These are phyloP conservation scores for Pyrus bretschneideri DNA, from an alignment of 306 rosid genomes.

Conservation along the genomic window DNA sequence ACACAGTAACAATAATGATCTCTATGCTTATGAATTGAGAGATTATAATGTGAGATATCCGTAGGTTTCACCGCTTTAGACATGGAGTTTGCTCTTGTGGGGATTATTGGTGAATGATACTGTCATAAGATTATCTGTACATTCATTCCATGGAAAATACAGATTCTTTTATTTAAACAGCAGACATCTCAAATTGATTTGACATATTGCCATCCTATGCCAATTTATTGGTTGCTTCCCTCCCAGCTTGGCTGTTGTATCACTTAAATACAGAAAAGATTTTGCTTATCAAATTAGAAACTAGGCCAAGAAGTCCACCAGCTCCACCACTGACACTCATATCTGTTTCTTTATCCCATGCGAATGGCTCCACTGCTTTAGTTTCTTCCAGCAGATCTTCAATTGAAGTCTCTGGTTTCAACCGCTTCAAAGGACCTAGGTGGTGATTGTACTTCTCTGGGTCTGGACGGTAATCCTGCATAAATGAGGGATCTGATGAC, in stretches of 20 bases:
- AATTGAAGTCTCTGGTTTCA: constrained; percentile 45
- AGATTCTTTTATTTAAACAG: constrained; percentile 7
- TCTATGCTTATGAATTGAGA: constrained; percentile 35
- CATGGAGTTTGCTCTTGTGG: constrained; percentile 48
- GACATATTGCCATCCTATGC: constrained; percentile 12
- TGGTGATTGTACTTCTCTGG: constrained; percentile 44
- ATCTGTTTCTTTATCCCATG: constrained; percentile 65
- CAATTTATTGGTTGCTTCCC: constrained; percentile 10
- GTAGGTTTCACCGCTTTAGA: constrained; percentile 50
- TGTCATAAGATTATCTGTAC: constrained; percentile 1
- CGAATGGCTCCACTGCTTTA: constrained; percentile 49
- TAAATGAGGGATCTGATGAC: neutral
- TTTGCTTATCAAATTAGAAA: constrained; percentile 15
- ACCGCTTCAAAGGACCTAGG: constrained; percentile 43
- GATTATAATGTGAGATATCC: constrained; percentile 53
- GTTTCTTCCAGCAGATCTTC: constrained; percentile 60
- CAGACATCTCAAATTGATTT: neutral
- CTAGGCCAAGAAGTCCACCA: constrained; percentile 29
- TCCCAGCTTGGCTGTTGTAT: constrained; percentile 10
- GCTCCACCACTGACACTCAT: constrained; percentile 39
- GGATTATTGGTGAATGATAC: constrained; percentile 46
- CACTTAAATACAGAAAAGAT: constrained; percentile 24
- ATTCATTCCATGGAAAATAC: constrained; percentile 1
- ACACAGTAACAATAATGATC: constrained; percentile 43
- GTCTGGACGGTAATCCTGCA: constrained; percentile 55